These are phyloP conservation scores for Septoria linicola DNA, from an alignment of 2,329 filamentous ascomycete genomes.

Conservation along the genomic window DNA sequence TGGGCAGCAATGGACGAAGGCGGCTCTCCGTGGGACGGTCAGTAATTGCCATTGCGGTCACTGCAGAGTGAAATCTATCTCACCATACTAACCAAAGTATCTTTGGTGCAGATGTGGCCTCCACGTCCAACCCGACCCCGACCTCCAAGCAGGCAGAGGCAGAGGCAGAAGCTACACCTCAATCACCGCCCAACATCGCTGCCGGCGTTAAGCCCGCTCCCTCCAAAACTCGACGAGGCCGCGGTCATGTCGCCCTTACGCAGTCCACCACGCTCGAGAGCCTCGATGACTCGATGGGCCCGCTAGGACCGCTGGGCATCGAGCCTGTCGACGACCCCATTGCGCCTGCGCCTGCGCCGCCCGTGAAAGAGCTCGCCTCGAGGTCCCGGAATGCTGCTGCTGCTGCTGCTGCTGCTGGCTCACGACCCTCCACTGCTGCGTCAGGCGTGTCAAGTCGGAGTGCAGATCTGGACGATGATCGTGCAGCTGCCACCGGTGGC, in stretches of 20 bases:
- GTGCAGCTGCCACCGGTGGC: slow-evolving; percentile 43
- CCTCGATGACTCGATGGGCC: slow-evolving; percentile 75
- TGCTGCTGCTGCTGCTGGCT: slow-evolving; percentile 26
- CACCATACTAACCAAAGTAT: too few relatives aligned
- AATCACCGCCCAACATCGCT: slow-evolving; percentile 27
- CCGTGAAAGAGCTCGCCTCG: slow-evolving; percentile 59
- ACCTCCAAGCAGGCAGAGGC: background rate
- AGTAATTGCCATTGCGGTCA: slow-evolving; percentile 6
- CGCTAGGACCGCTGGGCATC: slow-evolving; percentile 65
- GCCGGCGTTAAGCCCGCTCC: slow-evolving; percentile 32
- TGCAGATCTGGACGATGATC: slow-evolving; percentile 67
- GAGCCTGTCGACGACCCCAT: slow-evolving; percentile 60
- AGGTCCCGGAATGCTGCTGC: slow-evolving; percentile 42
- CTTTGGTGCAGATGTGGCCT: slow-evolving; percentile 54
- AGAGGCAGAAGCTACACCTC: background rate
- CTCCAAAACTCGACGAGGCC: slow-evolving; percentile 49
- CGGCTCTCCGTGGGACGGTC: slow-evolving; percentile 38
- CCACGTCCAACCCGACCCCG: slow-evolving; percentile 38
- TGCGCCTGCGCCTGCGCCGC: slow-evolving; percentile 49
- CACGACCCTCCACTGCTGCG: slow-evolving; percentile 48
- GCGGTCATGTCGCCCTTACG: slow-evolving; percentile 68
- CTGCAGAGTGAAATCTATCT: too few relatives aligned
- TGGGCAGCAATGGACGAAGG: slow-evolving; percentile 37
- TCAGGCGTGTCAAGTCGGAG: slow-evolving; percentile 53
- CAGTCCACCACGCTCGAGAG: slow-evolving; percentile 77